Conservation (phyloP, 768 basidiomycete species). For the Kwoniella sp. region DNA sequence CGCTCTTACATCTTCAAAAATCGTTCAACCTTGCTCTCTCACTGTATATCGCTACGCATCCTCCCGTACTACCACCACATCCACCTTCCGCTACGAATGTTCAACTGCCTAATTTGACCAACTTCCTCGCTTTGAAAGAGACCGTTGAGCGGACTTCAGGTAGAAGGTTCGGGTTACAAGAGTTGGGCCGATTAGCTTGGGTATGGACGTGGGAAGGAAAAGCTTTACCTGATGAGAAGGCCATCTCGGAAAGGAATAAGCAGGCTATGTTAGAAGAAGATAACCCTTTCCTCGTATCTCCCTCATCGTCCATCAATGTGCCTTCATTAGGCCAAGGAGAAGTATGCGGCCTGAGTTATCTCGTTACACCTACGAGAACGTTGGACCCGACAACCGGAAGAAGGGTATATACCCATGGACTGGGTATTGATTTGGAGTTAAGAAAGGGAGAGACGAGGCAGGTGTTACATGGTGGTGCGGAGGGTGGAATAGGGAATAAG, state of each 20-base stretch:
- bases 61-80: conserved; percentile 53
- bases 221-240: conserved; percentile 29
- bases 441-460: conserved; percentile 49
- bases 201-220: conserved; percentile 53
- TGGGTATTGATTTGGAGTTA: conserved; percentile 50
- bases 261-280: conserved; percentile 31
- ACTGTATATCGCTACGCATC: conserved; percentile 51
- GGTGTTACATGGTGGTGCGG: conserved; percentile 40
- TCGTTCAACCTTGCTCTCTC: conserved; percentile 53
- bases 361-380: conserved; percentile 50
- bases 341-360: conserved; percentile 32
- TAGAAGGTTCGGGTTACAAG: conserved; percentile 46
- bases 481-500: conserved; percentile 48
- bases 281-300: conserved; percentile 46
- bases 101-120: conserved; percentile 47
- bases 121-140: conserved; percentile 43
- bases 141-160: conserved; percentile 49
- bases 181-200: conserved; percentile 50
- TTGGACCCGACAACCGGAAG: conserved; percentile 40
- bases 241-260: conserved; percentile 22
- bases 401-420: conserved; percentile 50
- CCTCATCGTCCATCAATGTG: background rate
- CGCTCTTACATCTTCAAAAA: conserved; percentile 47
- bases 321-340: conserved; percentile 13
- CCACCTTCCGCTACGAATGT: conserved; percentile 34